Percentiles rank a stretch among this genome's conserved stretches.
Conservation (phyloP, 768 basidiomycete genomes). For the Lactarius hengduanensis region DNA sequence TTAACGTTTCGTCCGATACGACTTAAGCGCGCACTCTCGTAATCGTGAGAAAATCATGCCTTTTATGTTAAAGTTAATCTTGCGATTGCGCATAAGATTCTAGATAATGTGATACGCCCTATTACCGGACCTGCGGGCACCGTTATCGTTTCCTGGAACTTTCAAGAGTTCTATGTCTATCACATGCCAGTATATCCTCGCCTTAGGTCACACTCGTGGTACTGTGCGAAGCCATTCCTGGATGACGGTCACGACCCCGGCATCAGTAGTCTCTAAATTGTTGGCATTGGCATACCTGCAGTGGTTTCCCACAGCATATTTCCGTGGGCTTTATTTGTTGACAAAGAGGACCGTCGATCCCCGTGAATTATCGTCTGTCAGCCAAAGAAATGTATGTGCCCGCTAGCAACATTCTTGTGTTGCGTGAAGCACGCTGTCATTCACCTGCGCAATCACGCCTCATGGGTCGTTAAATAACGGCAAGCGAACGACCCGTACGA, state of each 20-base stretch:
- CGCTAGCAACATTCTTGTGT: slow-evolving; percentile 7
- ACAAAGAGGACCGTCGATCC: not conserved
- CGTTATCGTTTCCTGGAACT: not conserved
- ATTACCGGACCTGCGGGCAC: not conserved
- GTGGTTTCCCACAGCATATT: not conserved
- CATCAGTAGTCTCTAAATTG: not conserved
- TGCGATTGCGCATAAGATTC: not conserved
- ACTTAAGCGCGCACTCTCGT: too few relatives aligned
- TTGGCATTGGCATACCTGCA: not conserved
- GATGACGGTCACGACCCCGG: not conserved
- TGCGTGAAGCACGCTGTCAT: not conserved
- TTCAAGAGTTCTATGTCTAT: not conserved
- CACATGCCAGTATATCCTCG: not conserved
- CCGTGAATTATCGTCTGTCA: not conserved
- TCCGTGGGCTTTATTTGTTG: too few relatives aligned
- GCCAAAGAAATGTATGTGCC: not conserved
- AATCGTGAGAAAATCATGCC: not conserved
- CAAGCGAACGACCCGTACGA: not conserved
- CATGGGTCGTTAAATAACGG: slow-evolving; percentile 1
- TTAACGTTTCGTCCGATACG: not conserved
- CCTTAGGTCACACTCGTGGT: not conserved
- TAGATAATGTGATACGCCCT: not conserved
- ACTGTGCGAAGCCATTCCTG: not conserved
- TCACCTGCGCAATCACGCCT: not conserved
- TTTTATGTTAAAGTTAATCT: not conserved